Conservation (phyloP, 345 rosid species). For the Kernera saxatilis region DNA sequence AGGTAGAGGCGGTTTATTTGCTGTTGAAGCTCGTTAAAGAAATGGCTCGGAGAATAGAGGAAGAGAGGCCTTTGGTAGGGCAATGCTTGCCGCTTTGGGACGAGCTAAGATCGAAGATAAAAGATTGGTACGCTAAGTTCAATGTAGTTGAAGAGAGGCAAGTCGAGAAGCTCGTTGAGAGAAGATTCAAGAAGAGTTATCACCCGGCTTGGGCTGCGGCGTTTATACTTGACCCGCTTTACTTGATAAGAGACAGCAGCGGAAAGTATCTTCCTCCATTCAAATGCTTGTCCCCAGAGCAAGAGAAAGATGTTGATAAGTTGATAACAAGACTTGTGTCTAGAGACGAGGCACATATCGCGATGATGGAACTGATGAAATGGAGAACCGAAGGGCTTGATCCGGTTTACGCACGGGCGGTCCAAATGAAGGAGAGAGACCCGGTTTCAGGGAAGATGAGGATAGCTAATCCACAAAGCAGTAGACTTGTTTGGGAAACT, state of each 20-base stretch:
- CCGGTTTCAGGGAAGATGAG: conserved; percentile 85
- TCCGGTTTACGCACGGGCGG: conserved; percentile 94
- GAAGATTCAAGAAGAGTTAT: conserved; percentile 82
- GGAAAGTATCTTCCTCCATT: conserved; percentile 97
- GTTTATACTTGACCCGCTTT: conserved; percentile 87
- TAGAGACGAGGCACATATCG: conserved; percentile 94
- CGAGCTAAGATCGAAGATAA: conserved; percentile 75
- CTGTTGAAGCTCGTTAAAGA: conserved; percentile 73
- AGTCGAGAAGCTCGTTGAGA: conserved; percentile 71
- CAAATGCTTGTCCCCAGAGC: conserved; percentile 70
- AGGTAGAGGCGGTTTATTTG: conserved; percentile 73
- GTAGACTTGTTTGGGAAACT: conserved; percentile 99
- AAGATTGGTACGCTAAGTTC: conserved; percentile 77
- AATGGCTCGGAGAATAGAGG: conserved; percentile 71
- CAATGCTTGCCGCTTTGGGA: conserved; percentile 96
- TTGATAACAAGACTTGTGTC: conserved; percentile 92
- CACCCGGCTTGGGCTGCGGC: conserved; percentile 99
- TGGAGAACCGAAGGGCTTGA: conserved; percentile 99
- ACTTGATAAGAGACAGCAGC: conserved; percentile 64
- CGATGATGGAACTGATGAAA: conserved; percentile 96
- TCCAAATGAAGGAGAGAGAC: conserved; percentile 94
- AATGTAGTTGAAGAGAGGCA: conserved; percentile 53
- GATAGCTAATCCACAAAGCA: conserved; percentile 82
- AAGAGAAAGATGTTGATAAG: conserved; percentile 94
- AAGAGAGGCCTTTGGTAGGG: conserved; percentile 85